Evolutionary conservation across 345 rosid species (phyloP).

Genomic region (Salix exigua): DNA sequence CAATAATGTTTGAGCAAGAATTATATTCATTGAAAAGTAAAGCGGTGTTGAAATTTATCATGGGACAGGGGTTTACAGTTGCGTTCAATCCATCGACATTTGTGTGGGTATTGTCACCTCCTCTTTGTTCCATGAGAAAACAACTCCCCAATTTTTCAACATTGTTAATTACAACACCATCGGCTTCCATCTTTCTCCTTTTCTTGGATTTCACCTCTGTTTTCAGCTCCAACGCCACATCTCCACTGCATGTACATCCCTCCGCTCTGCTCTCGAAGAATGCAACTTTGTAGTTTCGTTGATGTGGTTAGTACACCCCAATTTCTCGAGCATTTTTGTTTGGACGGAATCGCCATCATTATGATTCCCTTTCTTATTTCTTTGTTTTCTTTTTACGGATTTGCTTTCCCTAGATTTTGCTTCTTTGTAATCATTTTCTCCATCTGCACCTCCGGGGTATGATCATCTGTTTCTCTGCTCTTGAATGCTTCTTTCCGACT

Average conservation of each 20-base stretch:
- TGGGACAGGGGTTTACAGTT: too few species aligned
- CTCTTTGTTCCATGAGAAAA: too few species aligned
- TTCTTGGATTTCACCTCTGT: slow-evolving; percentile 3
- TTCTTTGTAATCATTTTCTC: neutral
- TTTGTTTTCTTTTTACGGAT: neutral
- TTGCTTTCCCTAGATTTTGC: neutral
- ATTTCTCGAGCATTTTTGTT: neutral
- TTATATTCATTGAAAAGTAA: too few species aligned
- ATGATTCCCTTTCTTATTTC: neutral
- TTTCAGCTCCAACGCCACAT: slow-evolving; percentile 1
- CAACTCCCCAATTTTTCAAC: too few species aligned
- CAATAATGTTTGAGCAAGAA: too few species aligned
- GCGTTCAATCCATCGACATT: too few species aligned
- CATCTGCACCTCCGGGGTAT: neutral
- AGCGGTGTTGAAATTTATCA: too few species aligned
- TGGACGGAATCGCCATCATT: neutral
- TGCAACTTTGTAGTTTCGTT: neutral
- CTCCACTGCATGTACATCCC: neutral
- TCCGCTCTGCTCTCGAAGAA: neutral
- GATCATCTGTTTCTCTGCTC: too few species aligned
- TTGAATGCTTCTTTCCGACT: too few species aligned
- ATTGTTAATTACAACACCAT: neutral
- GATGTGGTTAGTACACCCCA: neutral
- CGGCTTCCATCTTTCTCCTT: neutral
- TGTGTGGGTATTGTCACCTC: too few species aligned